Evolutionary conservation across 176 grass and related monocot species (phyloP), one percentile per base, ranked within the genome.

Genomic region (Zoysia japonica): DNA sequence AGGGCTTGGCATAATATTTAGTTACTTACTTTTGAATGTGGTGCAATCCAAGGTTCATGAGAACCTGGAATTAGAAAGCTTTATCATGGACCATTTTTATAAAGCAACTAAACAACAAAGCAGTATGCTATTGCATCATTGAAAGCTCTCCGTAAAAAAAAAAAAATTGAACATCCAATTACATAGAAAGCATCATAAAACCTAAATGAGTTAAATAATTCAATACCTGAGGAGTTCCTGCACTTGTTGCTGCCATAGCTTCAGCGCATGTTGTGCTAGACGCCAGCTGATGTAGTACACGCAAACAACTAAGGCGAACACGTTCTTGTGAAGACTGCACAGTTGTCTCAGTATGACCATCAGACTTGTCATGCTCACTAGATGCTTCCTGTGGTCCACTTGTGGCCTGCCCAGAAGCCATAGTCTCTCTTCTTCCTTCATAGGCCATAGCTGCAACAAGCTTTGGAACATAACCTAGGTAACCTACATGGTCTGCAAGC

Each of bases 381-480:
- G 74, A 68, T 80, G 90, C 84, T 79, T 35, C 67, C 57, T 69
- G 54, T 16, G 41, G 83, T 80, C 54, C 71, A 90, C 64, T 84
- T 68, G 82, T 85, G 48, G 68, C 49, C 76, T 93, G 92, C 65
- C 72, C 86, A 49, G 86, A 85, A 68, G 96, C 90, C 96, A 99
- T 99, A 70, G 87, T 89, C 41, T 95, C 92, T 79, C 92, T 83
- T 83, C 90, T 90, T 85, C 96, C 96, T 82, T 99, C 96, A 45
- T 93, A 92, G 19, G 92, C 96, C 92, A 99, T 95, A 63, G 96
- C 96, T 43, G 96, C 78, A 80, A 99, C 90, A 45, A 99, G 79
- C 82, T 99, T 99, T 61, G 96, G 96, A 61, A 99, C 96, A 87
- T 99, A 99, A 40, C 96, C 96, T 75, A 99, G 90, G 86, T 99